Base-by-base conservation (phyloP, 2,329 filamentous ascomycete species). In the Colletotrichum sidae region DNA sequence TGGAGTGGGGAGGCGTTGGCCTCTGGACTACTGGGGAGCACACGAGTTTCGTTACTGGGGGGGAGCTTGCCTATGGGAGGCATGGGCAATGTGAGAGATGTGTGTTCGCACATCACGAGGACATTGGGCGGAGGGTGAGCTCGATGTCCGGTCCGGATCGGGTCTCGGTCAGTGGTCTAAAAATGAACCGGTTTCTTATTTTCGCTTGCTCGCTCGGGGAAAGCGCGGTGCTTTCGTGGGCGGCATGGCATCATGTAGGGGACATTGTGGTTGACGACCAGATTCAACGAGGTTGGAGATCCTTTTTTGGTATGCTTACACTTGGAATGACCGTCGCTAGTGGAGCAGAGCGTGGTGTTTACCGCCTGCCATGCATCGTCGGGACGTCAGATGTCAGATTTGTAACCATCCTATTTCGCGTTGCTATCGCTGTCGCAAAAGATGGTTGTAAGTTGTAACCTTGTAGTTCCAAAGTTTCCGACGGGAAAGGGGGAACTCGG, bases 171-270 rank as follows among this genome's bases (percentile, higher is more conserved):
- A 25, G 25, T 25, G 56, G 61, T 65, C 61, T 65, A 61, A 65
- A 65, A 65, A 55, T 60, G 61, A 60, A 51, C 35, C 15, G 10
- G 33, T n/a, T n/a, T 45, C 42, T 45, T 15, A n/a, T 46, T 6
- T 45, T 45, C n/a, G 44, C n/a, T 46, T 11, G 10, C 10, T 46
- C 44, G 44, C n/a, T 46, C 42, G 42, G 15, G 12, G 7, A 15
- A 8, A 12, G 13, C 25, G 49, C 38, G 17, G 35, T 8, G 42
- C 13, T 25, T 25, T 25, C 34, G 11, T 37, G 25, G 37, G 13
- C 41, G 15, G 17, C 46, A 35, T 49, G 17, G 33, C 46, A 34
- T 12, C 46, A 51, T 17, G 50, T 53, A 51, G 17, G 61, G 61
- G 51, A 50, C 50, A 11, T 65, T 61, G n/a, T 34, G 37, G 42